Evolutionary conservation across 306 rosid genomes (phyloP).

Genomic region (Neltuma alba): DNA sequence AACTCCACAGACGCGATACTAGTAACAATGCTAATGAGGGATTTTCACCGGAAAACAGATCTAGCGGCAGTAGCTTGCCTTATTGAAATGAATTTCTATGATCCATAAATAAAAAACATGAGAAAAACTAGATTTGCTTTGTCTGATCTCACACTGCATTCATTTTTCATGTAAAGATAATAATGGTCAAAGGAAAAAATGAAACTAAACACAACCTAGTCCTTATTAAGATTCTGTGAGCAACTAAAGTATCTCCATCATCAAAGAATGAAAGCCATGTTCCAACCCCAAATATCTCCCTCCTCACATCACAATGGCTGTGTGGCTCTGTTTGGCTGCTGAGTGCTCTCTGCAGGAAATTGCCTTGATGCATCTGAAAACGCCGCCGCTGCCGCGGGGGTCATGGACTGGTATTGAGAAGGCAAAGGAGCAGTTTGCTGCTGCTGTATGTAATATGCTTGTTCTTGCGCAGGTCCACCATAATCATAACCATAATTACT

Average conservation of each 20-base stretch:
- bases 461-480: slow-evolving; percentile 61
- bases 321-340: slow-evolving; percentile 58
- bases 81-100: slow-evolving; percentile 34
- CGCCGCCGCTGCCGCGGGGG: slow-evolving; percentile 72
- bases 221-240: slow-evolving; percentile 19
- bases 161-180: slow-evolving; percentile 32
- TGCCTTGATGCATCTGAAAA: slow-evolving; percentile 79
- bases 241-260: slow-evolving; percentile 13
- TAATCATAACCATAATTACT: slow-evolving; percentile 71
- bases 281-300: slow-evolving; percentile 20
- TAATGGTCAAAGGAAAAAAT: not conserved
- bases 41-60: not conserved
- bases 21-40: not conserved
- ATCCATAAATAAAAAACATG: not conserved
- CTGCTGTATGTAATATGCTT: slow-evolving; percentile 61
- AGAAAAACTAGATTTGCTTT: slow-evolving; percentile 15
- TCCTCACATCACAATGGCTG: slow-evolving; percentile 38
- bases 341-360: slow-evolving; percentile 52
- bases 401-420: slow-evolving; percentile 89
- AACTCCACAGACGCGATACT: not conserved
- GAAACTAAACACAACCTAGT: slow-evolving; percentile 25
- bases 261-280: slow-evolving; percentile 31
- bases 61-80: slow-evolving; percentile 32
- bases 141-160: slow-evolving; percentile 33
- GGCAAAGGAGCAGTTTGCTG: slow-evolving; percentile 55